phyloP scores from a whole-genome alignment of 495 filamentous ascomycete genomes.

The Aspergillus egyptiacus region DNA sequence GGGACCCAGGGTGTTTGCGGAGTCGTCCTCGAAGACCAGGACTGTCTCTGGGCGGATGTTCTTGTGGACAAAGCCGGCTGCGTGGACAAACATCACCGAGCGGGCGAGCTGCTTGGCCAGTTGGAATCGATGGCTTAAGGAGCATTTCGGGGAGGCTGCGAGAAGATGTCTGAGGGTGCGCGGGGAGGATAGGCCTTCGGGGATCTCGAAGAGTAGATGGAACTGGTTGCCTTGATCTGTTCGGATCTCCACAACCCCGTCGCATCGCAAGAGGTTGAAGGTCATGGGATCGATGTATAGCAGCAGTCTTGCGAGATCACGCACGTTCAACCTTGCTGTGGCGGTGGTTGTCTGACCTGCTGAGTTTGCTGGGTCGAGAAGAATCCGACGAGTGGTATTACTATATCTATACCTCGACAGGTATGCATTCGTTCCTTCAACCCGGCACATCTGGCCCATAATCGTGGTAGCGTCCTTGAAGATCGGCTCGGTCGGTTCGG shows the following conservation, averaged over 20 bases:
- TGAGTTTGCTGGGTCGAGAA: not conserved
- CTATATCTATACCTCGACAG: not conserved
- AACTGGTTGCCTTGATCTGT: not conserved
- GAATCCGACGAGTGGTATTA: not conserved
- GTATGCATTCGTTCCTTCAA: not conserved
- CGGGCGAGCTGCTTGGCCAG: not conserved
- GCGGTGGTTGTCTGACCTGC: not conserved
- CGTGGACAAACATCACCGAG: conserved; percentile 38
- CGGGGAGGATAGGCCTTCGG: not conserved
- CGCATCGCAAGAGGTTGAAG: not conserved
- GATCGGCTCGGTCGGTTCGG: not conserved
- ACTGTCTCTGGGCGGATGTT: conserved; percentile 51
- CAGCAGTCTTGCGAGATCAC: not conserved
- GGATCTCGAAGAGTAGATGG: not conserved
- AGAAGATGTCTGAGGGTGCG: not conserved
- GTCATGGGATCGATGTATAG: not conserved
- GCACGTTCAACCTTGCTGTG: not conserved
- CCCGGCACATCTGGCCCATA: not conserved
- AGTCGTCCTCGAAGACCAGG: conserved; percentile 31
- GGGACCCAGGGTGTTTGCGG: conserved; percentile 13
- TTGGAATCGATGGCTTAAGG: not conserved
- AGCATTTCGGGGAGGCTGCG: not conserved
- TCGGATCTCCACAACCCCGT: not conserved
- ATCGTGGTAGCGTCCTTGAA: not conserved
- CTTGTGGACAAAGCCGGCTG: conserved; percentile 51